phyloP scores from a whole-genome alignment of 2,329 filamentous ascomycete genomes.

The Plectosphaerella cucumerina region DNA sequence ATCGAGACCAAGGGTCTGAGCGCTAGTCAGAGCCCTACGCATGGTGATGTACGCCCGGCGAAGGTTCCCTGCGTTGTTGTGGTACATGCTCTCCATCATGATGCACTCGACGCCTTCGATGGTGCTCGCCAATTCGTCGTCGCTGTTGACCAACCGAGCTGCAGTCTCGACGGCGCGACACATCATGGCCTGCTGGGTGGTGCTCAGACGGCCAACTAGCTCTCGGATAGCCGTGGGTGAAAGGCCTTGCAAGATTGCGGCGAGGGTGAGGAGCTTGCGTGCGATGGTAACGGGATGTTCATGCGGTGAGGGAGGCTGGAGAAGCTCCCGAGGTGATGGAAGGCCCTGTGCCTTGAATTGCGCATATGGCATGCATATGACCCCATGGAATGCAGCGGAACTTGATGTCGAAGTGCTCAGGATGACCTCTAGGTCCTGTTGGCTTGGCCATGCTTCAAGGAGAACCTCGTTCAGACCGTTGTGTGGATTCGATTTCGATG shows the following conservation, averaged over 20 bases:
- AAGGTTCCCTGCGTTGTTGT: conserved; percentile 49
- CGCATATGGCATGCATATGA: conserved; percentile 27
- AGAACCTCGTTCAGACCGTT: conserved; percentile 25
- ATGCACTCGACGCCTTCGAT: conserved; percentile 51
- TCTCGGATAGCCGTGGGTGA: conserved; percentile 22
- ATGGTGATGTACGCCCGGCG: conserved; percentile 49
- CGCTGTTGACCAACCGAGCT: conserved; percentile 37
- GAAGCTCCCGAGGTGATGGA: conserved; percentile 21
- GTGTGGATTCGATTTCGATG: conserved; percentile 4
- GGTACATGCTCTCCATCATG: conserved; percentile 41
- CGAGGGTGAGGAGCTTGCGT: conserved; percentile 40
- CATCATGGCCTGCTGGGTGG: conserved; percentile 21
- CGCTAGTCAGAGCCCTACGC: conserved; percentile 44
- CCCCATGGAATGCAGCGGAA: conserved; percentile 25
- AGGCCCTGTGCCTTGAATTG: conserved; percentile 10
- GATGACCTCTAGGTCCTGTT: conserved; percentile 32
- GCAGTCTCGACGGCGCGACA: conserved; percentile 25
- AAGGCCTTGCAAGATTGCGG: conserved; percentile 41
- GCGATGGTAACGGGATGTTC: conserved; percentile 44
- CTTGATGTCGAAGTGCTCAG: conserved; percentile 27
- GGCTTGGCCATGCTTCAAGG: conserved; percentile 30
- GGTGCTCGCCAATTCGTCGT: conserved; percentile 47
- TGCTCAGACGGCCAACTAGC: conserved; percentile 16
- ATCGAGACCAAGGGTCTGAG: conserved; percentile 46
- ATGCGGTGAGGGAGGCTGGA: conserved; percentile 19